Conservation (phyloP, 768 basidiomycete species). For the Cyclocybe aegerita region DNA sequence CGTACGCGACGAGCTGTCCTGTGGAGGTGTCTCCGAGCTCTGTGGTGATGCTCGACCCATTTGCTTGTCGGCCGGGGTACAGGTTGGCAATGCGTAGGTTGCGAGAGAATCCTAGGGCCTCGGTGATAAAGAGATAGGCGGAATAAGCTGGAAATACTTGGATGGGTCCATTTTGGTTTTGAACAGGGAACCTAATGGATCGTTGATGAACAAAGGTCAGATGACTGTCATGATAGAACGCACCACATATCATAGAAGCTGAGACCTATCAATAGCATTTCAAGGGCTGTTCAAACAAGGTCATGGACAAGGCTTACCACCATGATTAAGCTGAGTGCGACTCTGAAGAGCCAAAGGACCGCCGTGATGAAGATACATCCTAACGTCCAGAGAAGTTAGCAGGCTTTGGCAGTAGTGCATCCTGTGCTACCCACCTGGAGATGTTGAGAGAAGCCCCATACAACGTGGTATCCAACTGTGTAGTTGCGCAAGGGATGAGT, state of each 20-base stretch:
- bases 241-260: conserved; percentile 51
- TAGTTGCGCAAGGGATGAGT: not conserved
- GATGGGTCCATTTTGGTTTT: conserved; percentile 45
- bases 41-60: conserved; percentile 53
- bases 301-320: conserved; percentile 26
- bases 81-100: conserved; percentile 46
- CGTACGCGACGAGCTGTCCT: conserved; percentile 52
- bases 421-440: conserved; percentile 33
- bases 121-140: conserved; percentile 50
- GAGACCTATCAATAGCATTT: conserved; percentile 21
- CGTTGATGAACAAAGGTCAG: not conserved
- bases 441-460: conserved; percentile 51
- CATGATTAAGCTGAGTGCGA: conserved; percentile 48
- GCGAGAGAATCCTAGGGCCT: conserved; percentile 44
- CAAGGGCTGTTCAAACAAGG: not conserved
- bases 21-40: conserved; percentile 44
- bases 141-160: conserved; percentile 55
- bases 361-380: conserved; percentile 55
- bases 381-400: conserved; percentile 10
- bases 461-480: conserved; percentile 42
- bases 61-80: conserved; percentile 49
- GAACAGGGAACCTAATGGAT: conserved; percentile 41
- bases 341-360: conserved; percentile 52
- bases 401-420: not conserved
- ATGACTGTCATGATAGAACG: not conserved